A percentile compares a stretch with the other conserved stretches of the same genome.
These are phyloP conservation scores for Tulasnella sp. DNA, from an alignment of 768 basidiomycete species.

Conservation along the genomic window DNA sequence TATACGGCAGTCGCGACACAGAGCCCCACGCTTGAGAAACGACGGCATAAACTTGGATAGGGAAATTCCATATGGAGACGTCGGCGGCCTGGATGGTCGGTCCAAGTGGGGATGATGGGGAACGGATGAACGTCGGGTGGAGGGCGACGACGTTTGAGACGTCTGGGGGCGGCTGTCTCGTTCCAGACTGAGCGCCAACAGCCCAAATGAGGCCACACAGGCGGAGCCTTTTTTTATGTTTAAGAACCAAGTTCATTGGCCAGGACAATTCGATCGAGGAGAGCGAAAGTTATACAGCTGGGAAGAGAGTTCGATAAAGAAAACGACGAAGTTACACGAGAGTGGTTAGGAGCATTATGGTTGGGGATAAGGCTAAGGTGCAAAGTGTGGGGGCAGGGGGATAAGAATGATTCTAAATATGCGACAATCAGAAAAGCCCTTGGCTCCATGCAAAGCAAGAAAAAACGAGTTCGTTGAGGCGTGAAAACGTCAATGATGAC, in stretches of 20 bases:
- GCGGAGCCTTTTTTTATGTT: neutral
- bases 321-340: neutral
- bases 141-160: neutral
- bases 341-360: neutral
- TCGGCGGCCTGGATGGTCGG: neutral
- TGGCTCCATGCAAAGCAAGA: slow-evolving; percentile 20
- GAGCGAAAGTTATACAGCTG: neutral
- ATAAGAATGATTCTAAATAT: slow-evolving; percentile 9
- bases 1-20: neutral
- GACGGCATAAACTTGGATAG: neutral
- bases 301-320: neutral
- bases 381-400: neutral
- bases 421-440: slow-evolving; percentile 15
- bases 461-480: slow-evolving; percentile 2
- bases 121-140: neutral
- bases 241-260: slow-evolving; percentile 1
- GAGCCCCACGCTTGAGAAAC: neutral
- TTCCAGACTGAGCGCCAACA: neutral
- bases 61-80: neutral
- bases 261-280: neutral
- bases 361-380: slow-evolving; percentile 8
- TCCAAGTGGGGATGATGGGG: neutral
- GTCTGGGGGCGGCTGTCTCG: neutral
- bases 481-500: neutral
- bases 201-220: neutral